Evolutionary conservation across 441 rosid species (phyloP).

Genomic region (Pelargonium citronellum): DNA sequence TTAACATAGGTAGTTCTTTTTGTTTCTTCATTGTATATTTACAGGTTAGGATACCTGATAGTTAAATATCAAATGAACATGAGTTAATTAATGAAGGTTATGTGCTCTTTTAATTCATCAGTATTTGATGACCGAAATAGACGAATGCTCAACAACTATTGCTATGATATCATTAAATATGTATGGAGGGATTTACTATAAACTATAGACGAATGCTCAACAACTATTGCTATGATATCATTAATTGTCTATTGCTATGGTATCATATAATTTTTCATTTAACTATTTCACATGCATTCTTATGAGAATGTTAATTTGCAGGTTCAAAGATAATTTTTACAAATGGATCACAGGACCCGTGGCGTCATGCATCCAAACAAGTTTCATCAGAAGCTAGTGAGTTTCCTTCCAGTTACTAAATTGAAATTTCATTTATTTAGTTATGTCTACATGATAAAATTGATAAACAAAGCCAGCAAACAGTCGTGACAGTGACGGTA

Average conservation of each 20-base stretch:
- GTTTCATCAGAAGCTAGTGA: conserved; percentile 73
- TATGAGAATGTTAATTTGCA: conserved; percentile 30
- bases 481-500: too few species aligned
- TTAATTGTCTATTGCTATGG: not conserved
- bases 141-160: not conserved
- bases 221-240: too few species aligned
- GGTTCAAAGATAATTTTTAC: conserved; percentile 79
- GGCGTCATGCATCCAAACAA: conserved; percentile 95
- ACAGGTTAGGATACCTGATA: too few species aligned
- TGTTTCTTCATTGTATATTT: too few species aligned
- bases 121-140: not conserved
- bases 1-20: too few species aligned
- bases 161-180: not conserved
- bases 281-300: not conserved
- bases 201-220: not conserved
- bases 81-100: not conserved
- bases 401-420: conserved; percentile 20
- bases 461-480: too few species aligned
- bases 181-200: not conserved
- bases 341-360: conserved; percentile 96
- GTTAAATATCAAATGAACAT: too few species aligned
- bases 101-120: too few species aligned
- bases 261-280: too few species aligned
- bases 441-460: too few species aligned
- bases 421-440: too few species aligned